A percentile compares a stretch with the other conserved stretches of the same genome.
These are phyloP conservation scores for Trypanosoma cruzi DNA, from an alignment of 208 protist genomes.

Conservation along the genomic window DNA sequence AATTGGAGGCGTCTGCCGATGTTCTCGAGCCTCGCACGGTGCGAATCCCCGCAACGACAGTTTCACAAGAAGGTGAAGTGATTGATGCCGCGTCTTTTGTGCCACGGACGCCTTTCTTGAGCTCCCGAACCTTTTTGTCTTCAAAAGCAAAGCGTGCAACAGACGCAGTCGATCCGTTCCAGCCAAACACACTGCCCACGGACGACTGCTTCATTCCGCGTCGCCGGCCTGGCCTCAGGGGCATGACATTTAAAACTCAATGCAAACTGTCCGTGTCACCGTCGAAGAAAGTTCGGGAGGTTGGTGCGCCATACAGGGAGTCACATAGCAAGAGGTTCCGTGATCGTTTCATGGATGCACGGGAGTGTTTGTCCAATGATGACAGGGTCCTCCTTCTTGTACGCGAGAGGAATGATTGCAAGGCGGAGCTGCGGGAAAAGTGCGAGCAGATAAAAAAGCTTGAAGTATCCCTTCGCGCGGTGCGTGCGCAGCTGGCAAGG, in stretches of 20 bases:
- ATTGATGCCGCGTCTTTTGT: conserved; percentile 10
- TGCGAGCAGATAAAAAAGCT: conserved; percentile 37
- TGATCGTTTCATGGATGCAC: conserved; percentile 17
- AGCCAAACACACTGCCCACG: neutral
- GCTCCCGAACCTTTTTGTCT: neutral
- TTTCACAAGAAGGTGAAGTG: conserved; percentile 21
- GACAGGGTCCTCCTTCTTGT: conserved; percentile 16
- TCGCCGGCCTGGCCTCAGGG: too few relatives aligned
- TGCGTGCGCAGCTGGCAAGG: conserved; percentile 23
- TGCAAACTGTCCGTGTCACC: neutral
- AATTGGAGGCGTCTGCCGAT: conserved; percentile 1
- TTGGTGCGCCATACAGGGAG: conserved; percentile 18
- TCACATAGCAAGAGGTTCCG: conserved; percentile 24
- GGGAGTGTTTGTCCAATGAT: conserved; percentile 8
- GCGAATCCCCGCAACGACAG: neutral
- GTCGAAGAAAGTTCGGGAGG: neutral
- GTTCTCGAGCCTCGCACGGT: neutral
- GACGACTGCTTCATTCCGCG: neutral
- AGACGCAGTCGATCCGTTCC: neutral
- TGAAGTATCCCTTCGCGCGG: conserved; percentile 39
- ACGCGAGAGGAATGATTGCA: conserved; percentile 22
- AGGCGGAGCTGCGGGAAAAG: conserved; percentile 32
- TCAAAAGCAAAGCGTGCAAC: neutral
- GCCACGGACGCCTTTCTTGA: neutral
- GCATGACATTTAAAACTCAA: neutral